phyloP scores from a whole-genome alignment of 805 yeast genomes.

The Lachancea fermentati region DNA sequence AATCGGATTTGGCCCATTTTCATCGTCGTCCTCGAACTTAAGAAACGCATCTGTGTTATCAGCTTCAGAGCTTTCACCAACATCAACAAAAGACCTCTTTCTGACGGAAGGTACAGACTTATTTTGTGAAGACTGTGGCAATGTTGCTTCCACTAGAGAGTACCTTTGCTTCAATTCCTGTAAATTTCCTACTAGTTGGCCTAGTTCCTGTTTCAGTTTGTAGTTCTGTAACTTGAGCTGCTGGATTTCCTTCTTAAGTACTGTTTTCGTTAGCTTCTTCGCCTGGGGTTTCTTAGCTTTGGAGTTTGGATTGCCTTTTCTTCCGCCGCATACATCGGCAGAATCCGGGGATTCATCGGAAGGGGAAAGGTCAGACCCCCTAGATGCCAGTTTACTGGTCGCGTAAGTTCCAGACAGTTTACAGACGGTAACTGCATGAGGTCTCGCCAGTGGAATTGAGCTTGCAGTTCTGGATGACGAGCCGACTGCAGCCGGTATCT shows the following conservation, averaged over 20 bases:
- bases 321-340: neutral
- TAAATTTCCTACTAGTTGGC: constrained; percentile 20
- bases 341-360: neutral
- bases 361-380: neutral
- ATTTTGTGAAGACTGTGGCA: neutral
- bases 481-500: neutral
- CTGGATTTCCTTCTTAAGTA: constrained; percentile 22
- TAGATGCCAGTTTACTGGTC: neutral
- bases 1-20: neutral
- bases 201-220: constrained; percentile 22
- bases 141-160: neutral
- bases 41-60: constrained; percentile 15
- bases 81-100: constrained; percentile 7
- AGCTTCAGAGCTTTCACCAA: constrained; percentile 1
- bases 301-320: neutral
- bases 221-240: constrained; percentile 21
- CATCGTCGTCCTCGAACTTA: constrained; percentile 22
- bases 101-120: neutral
- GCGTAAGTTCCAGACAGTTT: neutral
- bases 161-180: constrained; percentile 21
- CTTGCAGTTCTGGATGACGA: neutral
- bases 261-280: constrained; percentile 13
- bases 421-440: neutral
- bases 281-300: neutral
- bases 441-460: constrained; percentile 3